phyloP scores from a whole-genome alignment of 2,329 filamentous ascomycete species.

The Neofusicoccum laricinum region DNA sequence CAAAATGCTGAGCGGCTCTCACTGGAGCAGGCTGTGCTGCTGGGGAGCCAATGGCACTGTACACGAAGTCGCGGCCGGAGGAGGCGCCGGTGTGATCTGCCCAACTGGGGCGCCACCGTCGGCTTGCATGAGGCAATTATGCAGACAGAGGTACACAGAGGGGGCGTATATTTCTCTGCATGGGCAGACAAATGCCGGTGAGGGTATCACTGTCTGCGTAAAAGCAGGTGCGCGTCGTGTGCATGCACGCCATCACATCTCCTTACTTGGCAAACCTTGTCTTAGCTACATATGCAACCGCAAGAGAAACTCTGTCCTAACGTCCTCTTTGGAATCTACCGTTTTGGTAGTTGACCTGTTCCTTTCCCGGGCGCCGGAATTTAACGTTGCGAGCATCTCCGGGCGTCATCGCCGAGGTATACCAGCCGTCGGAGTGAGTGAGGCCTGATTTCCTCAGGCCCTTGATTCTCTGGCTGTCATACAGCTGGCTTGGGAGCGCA shows the following conservation, averaged over 20 bases:
- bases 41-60: too few relatives aligned
- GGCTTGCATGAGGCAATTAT: background rate
- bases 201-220: background rate
- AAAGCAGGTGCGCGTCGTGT: background rate
- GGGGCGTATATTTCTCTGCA: background rate
- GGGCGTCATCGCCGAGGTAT: too few relatives aligned
- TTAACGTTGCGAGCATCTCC: too few relatives aligned
- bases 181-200: background rate
- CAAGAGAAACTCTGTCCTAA: background rate
- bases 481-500: too few relatives aligned
- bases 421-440: too few relatives aligned
- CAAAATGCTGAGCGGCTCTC: background rate
- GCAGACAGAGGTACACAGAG: background rate
- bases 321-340: background rate
- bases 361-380: too few relatives aligned
- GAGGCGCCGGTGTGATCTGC: too few relatives aligned
- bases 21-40: background rate
- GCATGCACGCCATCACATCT: background rate
- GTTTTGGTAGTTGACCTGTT: background rate
- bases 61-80: too few relatives aligned
- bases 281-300: background rate
- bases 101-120: background rate
- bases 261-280: slow-evolving; percentile 3
- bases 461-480: too few relatives aligned
- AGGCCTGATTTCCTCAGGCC: background rate